Conservation (phyloP, 257 asterid species). For the Marsdenia floribunda region DNA sequence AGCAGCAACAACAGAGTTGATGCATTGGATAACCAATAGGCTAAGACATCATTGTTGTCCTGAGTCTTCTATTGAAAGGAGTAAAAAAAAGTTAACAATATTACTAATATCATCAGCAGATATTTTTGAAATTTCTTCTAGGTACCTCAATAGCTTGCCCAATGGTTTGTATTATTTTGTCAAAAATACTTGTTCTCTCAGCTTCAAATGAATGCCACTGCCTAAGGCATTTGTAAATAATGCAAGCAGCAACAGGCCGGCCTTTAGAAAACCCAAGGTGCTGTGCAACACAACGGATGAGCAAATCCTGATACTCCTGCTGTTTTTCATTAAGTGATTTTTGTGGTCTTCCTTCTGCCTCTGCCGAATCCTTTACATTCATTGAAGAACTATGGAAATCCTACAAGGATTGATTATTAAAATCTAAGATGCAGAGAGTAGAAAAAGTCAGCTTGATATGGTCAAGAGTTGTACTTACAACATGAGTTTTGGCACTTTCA, state of each 20-base stretch:
- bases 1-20: slow-evolving; percentile 85
- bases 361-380: slow-evolving; percentile 55
- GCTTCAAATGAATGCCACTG: slow-evolving; percentile 94
- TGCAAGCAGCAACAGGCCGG: slow-evolving; percentile 88
- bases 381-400: slow-evolving; percentile 74
- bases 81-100: slow-evolving; percentile 12
- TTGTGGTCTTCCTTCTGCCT: slow-evolving; percentile 82
- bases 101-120: neutral
- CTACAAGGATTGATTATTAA: slow-evolving; percentile 26
- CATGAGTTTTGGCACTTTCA: slow-evolving; percentile 58
- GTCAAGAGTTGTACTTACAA: slow-evolving; percentile 44
- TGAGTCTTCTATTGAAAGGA: slow-evolving; percentile 50
- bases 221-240: slow-evolving; percentile 88
- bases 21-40: slow-evolving; percentile 95
- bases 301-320: slow-evolving; percentile 93
- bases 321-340: slow-evolving; percentile 86
- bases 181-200: slow-evolving; percentile 92
- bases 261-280: slow-evolving; percentile 87
- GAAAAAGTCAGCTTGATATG: slow-evolving; percentile 7
- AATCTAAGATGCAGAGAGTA: neutral
- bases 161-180: slow-evolving; percentile 89
- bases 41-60: slow-evolving; percentile 83
- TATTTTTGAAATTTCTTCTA: neutral
- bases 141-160: slow-evolving; percentile 96
- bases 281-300: slow-evolving; percentile 86